A percentile compares a stretch with the other conserved stretches of the same genome.
phyloP scores from a whole-genome alignment of 179 eudicot species.

The Patellifolia procumbens region DNA sequence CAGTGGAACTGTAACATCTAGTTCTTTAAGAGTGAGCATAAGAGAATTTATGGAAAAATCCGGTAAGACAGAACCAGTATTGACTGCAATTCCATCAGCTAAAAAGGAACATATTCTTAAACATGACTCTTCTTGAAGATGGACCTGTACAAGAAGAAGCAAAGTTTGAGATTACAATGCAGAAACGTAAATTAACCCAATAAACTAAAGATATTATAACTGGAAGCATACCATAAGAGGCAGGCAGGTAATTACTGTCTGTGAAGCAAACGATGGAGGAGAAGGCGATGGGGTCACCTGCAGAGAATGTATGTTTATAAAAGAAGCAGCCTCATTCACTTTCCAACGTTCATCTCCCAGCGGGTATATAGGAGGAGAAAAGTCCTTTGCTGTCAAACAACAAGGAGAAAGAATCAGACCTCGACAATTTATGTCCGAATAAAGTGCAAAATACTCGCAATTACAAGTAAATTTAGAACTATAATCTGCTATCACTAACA shows the following conservation, averaged over 20 bases:
- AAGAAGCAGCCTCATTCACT: conserved; percentile 56
- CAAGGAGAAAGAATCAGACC: conserved; percentile 19
- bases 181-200: neutral
- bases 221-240: conserved; percentile 67
- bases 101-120: conserved; percentile 85
- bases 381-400: conserved; percentile 57
- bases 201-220: conserved; percentile 14
- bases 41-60: conserved; percentile 77
- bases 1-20: conserved; percentile 84
- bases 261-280: conserved; percentile 80
- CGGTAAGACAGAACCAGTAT: conserved; percentile 59
- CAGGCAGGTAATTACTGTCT: conserved; percentile 74
- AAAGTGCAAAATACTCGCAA: neutral
- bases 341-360: conserved; percentile 63
- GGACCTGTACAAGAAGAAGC: conserved; percentile 50
- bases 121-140: conserved; percentile 97
- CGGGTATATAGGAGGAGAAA: conserved; percentile 92
- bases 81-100: conserved; percentile 82
- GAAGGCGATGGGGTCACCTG: conserved; percentile 82
- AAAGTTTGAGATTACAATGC: conserved; percentile 4
- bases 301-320: conserved; percentile 71
- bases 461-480: neutral
- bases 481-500: neutral
- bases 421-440: conserved; percentile 7
- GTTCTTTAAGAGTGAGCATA: conserved; percentile 57